phyloP scores from a whole-genome alignment of 2,329 filamentous ascomycete genomes.

The Ophiobolus disseminans region DNA sequence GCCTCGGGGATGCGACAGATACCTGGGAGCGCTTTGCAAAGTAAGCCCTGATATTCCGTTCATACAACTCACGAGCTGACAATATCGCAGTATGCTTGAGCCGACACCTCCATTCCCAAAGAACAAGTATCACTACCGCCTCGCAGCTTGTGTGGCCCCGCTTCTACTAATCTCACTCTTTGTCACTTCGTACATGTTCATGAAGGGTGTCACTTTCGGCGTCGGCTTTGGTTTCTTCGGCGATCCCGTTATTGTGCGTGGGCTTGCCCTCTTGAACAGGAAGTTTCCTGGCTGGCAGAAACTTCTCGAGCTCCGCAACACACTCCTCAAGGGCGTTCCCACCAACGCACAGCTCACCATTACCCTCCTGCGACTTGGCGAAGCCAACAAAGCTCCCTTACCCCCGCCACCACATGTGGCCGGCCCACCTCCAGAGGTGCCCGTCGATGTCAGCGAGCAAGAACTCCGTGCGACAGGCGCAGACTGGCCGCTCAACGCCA shows the following conservation, averaged over 20 bases:
- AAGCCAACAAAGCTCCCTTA: conserved; percentile 79
- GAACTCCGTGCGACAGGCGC: conserved; percentile 61
- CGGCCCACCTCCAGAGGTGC: conserved; percentile 57
- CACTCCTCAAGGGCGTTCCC: conserved; percentile 79
- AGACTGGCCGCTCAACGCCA: conserved; percentile 66
- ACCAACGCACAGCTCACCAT: conserved; percentile 86
- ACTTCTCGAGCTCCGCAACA: conserved; percentile 75
- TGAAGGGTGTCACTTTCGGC: conserved; percentile 70
- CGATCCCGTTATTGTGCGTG: conserved; percentile 72
- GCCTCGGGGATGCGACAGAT: conserved; percentile 65
- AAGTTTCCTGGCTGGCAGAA: conserved; percentile 76
- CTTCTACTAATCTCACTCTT: conserved; percentile 53
- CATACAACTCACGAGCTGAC: conserved; percentile 9
- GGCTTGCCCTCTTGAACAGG: conserved; percentile 65
- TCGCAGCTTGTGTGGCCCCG: conserved; percentile 56
- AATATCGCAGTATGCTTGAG: conserved; percentile 49
- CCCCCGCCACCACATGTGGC: conserved; percentile 63
- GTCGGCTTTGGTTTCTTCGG: conserved; percentile 81
- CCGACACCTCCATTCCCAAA: conserved; percentile 58
- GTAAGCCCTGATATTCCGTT: conserved; percentile 41
- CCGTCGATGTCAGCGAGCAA: conserved; percentile 58
- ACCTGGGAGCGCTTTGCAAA: conserved; percentile 70
- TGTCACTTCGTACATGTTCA: conserved; percentile 58
- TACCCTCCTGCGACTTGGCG: conserved; percentile 80
- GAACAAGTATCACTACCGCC: conserved; percentile 53